Evolutionary conservation across 2,329 filamentous ascomycete genomes (phyloP), one percentile per base, ranked within the genome.

Genomic region (Ophiostoma novo-ulmi): DNA sequence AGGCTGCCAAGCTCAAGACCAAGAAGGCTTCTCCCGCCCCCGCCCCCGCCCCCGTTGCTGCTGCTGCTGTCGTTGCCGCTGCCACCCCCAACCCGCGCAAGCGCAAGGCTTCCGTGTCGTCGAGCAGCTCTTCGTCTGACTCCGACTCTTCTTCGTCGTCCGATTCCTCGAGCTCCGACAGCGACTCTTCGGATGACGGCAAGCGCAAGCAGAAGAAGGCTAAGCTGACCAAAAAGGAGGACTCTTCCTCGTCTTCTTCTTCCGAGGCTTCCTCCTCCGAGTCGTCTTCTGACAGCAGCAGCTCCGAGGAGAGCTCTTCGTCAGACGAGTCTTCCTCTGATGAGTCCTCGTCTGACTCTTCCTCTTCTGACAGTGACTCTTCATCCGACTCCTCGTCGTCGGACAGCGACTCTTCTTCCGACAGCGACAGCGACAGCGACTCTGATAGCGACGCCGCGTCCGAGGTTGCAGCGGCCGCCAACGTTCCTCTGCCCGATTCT

Each of bases 71-170:
- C 31, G 31, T 31, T 64, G 26, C 17, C 8, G 67, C 74, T 8
- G 68, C 44, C 41, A 71, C 76, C 72, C 73, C 75, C 68, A 84
- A 85, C 39, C 80, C 80, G 1, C 76, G 85, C 71, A 89, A 90
- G 76, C 83, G 86, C 52, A 86, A 87, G 80, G 85, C 85, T 8
- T 73, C 76, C 35, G 65, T 48, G 38, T 67, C 80, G 5, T 78
- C 80, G 5, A 80, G 77, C 75, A 78, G 76, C 70, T 77, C 74
- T 26, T 71, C 73, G 10, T 82, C 83, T 74, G 75, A 78, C 10
- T 80, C 76, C 67, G 77, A 76, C 20, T 78, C 78, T 11, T 79
- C 78, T 11, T 79, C 78, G n/a, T 80, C 76, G 68, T 77, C 76
- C 20, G 77, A 77, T 14, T 78, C 77, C 17, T 72, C 71, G 10